phyloP scores from a whole-genome alignment of 2,329 filamentous ascomycete species.

The Sporothrix schenckii region DNA sequence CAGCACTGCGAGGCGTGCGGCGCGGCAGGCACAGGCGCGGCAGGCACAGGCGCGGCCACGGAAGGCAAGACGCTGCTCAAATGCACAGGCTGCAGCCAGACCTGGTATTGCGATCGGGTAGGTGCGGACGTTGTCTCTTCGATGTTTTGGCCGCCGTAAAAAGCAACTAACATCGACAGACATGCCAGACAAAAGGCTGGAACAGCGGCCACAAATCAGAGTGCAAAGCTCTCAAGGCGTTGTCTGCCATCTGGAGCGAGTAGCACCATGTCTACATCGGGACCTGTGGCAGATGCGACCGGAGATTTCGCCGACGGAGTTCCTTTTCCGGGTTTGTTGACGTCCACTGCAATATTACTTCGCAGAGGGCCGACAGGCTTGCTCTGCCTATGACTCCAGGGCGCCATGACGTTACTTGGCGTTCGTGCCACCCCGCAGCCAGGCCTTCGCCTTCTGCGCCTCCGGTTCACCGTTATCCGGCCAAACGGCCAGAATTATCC shows the following conservation, averaged over 20 bases:
- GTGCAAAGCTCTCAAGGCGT: constrained; percentile 49
- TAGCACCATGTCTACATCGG: neutral
- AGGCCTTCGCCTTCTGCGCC: no score
- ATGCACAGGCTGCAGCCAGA: constrained; percentile 51
- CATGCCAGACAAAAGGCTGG: constrained; percentile 51
- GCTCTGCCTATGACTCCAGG: no score
- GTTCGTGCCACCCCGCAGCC: no score
- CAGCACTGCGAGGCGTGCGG: constrained; percentile 30
- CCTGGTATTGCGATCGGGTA: constrained; percentile 54
- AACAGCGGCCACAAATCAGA: constrained; percentile 49
- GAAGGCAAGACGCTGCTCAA: constrained; percentile 40
- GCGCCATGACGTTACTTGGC: no score
- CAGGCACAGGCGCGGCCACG: constrained; percentile 19
- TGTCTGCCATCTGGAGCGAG: constrained; percentile 45
- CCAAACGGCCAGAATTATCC: constrained; percentile 17
- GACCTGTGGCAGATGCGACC: neutral
- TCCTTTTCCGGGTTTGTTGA: constrained; percentile 4
- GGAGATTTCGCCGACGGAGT: neutral
- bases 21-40: neutral
- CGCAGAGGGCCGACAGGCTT: no score
- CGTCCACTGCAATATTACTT: no score
- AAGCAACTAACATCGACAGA: constrained; percentile 40
- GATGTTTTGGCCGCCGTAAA: no score
- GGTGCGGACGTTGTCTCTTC: neutral
- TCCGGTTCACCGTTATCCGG: neutral